Conservation (phyloP, 78 protist species). For the Bodo saltans region DNA sequence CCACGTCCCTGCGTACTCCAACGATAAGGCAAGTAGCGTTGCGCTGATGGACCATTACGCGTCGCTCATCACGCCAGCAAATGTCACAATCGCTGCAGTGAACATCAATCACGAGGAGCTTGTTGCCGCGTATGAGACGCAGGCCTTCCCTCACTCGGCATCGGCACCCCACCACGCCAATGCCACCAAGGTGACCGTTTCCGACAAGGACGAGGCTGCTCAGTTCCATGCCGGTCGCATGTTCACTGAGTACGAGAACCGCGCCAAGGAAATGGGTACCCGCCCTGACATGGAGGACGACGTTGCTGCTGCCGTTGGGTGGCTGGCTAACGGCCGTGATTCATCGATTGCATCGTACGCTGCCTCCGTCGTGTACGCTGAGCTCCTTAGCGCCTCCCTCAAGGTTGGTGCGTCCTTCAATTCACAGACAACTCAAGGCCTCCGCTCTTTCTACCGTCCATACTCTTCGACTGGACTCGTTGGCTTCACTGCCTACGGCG, state of each 20-base stretch:
- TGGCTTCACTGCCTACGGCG: not conserved
- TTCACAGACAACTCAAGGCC: not conserved
- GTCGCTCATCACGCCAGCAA: slow-evolving; percentile 5
- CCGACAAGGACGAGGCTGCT: not conserved
- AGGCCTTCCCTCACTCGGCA: not conserved
- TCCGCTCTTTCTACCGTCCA: not conserved
- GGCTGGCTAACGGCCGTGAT: not conserved
- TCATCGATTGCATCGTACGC: not conserved
- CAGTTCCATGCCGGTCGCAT: not conserved
- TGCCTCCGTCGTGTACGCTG: not conserved
- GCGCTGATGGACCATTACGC: not conserved
- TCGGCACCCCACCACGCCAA: not conserved
- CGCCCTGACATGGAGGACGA: not conserved
- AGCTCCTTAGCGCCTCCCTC: not conserved
- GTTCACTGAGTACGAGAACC: not conserved
- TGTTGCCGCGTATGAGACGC: not conserved
- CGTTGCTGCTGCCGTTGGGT: not conserved
- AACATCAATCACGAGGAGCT: slow-evolving; percentile 15
- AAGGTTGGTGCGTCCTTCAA: not conserved
- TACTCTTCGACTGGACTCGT: not conserved
- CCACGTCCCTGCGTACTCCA: not conserved
- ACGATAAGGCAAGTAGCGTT: not conserved
- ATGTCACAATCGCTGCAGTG: slow-evolving; percentile 3
- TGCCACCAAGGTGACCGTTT: not conserved
- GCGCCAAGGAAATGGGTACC: not conserved